Percentiles rank a stretch among this genome's conserved stretches.
Conservation (phyloP, 73 alveolate species). For the Blepharisma japonicum region DNA sequence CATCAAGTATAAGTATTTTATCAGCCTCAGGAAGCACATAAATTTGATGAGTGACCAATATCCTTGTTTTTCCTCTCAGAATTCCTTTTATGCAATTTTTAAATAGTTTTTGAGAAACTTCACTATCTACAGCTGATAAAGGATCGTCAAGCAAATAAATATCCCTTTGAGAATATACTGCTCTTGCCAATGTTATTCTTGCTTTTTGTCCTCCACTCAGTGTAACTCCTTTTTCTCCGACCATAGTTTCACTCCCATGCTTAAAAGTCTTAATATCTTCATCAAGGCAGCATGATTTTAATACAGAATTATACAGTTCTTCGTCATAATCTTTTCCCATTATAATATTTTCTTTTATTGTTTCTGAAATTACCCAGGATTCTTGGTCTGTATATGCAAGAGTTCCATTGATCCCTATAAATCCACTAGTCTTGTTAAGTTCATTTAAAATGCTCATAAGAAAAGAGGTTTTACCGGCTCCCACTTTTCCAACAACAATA, state of each 20-base stretch:
- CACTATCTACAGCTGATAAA: slow-evolving; percentile 65
- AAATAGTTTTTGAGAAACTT: slow-evolving; percentile 60
- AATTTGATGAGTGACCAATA: slow-evolving; percentile 21
- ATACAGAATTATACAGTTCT: slow-evolving; percentile 48
- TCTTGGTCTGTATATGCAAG: not conserved
- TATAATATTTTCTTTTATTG: slow-evolving; percentile 56
- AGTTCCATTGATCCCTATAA: not conserved
- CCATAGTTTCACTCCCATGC: slow-evolving; percentile 56
- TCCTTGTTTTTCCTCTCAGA: slow-evolving; percentile 38
- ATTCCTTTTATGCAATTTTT: slow-evolving; percentile 54
- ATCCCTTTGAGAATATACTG: slow-evolving; percentile 65
- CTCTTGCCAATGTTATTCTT: slow-evolving; percentile 73
- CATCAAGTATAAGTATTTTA: slow-evolving; percentile 46
- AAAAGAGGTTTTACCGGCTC: slow-evolving; percentile 26
- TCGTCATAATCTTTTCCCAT: slow-evolving; percentile 53
- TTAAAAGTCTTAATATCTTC: slow-evolving; percentile 38
- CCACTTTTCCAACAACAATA: slow-evolving; percentile 29
- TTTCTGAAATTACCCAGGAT: slow-evolving; percentile 45
- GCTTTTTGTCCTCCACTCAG: slow-evolving; percentile 75
- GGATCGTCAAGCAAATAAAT: slow-evolving; percentile 78
- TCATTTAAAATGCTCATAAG: not conserved
- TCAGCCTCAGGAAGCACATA: slow-evolving; percentile 36
- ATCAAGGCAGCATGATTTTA: slow-evolving; percentile 54
- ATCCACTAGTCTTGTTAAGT: not conserved
- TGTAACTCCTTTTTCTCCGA: slow-evolving; percentile 66